Base-by-base conservation (phyloP, 768 basidiomycete species). In the Suillus subalutaceus region DNA sequence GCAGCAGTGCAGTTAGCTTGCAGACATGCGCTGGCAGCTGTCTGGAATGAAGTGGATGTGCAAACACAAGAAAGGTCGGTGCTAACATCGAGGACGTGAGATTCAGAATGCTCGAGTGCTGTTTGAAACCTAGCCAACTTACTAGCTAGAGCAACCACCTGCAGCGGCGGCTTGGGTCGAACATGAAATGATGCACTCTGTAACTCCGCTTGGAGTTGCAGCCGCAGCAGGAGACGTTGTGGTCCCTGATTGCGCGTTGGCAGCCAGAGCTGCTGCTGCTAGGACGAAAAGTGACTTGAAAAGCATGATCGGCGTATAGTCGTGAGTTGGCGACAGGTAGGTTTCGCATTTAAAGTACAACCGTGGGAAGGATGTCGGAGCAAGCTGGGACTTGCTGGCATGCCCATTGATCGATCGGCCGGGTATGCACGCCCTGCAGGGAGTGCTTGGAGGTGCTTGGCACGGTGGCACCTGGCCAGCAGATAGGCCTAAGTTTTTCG, bases 51-150 rank as follows among this genome's bases (percentile, higher is more conserved):
- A 1, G 62, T 12, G 60, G 75, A 80, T 3, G 76, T 70, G 73
- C 84, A 85, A 26, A 82, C 68, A 62, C 84, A 85, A 0, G 65
- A 0, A n/a, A 80, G 0, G 70, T 85, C 71, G 15, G 80, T 71
- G 71, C 84, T 85, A 53, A n/a, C 38, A 57, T 13, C 12, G 23
- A 9, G 9, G 13, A 57, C 63, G 9, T 69, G 41, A 15, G 59
- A 35, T 57, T 41, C 13, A 3, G 26, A 30, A 16, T 55, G 55
- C 23, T 2, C 3, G 20, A 56, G 6, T n/a, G 3, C 12, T 56
- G 10, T 37, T n/a, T n/a, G 35, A 20, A 18, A 26, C 12, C 6
- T 0, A 35, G 26, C 13, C 26, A 57, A 63, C 74, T 6, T 55
- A 77, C 74, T 8, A 70, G 65, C 63, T 64, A 0, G n/a, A 0